phyloP scores from a whole-genome alignment of 148 eudicot genomes.

The Chenopodium suecicum region DNA sequence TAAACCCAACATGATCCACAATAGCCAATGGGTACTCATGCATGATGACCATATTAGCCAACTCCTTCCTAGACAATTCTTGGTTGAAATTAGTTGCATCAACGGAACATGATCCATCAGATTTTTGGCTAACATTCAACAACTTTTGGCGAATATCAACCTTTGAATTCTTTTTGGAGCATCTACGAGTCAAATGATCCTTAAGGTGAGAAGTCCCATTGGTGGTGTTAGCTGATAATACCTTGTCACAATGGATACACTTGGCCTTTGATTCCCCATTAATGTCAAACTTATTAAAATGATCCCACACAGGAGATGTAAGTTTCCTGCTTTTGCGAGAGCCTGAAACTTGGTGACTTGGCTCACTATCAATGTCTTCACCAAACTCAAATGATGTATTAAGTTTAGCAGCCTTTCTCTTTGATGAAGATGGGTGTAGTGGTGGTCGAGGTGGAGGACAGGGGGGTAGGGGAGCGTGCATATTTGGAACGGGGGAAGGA shows the following conservation, averaged over 20 bases:
- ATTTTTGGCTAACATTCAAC: neutral
- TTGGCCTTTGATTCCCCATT: neutral
- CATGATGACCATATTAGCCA: neutral
- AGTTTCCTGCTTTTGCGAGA: neutral
- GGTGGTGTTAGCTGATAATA: neutral
- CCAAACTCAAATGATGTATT: too few relatives aligned
- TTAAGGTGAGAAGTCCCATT: conserved; percentile 7
- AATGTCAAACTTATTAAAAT: neutral
- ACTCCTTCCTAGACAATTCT: neutral
- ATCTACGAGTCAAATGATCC: neutral
- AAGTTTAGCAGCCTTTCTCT: too few relatives aligned
- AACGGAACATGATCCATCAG: neutral
- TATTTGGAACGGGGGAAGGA: too few relatives aligned
- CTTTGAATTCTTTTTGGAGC: neutral
- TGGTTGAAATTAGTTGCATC: too few relatives aligned
- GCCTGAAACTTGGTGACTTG: too few relatives aligned
- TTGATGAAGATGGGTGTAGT: too few relatives aligned
- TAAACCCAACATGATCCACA: conserved; percentile 15
- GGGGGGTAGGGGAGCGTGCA: too few relatives aligned
- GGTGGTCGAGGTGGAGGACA: too few relatives aligned
- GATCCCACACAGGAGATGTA: neutral
- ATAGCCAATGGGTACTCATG: neutral
- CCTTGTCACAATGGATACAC: neutral
- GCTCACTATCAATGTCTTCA: too few relatives aligned
- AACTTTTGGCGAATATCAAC: neutral